Base-by-base conservation (phyloP, 768 basidiomycete species). In the Amanita muscaria region DNA sequence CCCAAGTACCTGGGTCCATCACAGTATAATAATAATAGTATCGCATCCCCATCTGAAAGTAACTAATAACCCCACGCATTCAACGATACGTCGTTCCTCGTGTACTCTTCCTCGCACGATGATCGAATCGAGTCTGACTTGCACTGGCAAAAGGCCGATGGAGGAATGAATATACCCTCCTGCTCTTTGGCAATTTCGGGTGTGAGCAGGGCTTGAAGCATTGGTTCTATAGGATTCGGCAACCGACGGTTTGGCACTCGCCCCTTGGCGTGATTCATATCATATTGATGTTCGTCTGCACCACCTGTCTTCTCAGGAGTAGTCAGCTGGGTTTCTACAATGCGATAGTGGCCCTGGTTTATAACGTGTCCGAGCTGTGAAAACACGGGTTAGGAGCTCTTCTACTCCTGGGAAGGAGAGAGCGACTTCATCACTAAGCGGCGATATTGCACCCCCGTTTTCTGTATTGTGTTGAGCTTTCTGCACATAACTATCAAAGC, bases 21-120 rank as follows among this genome's bases (percentile, higher is more conserved):
- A 30, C 3, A 14, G 27, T 19, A 41, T 16, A 29, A 19, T 31
- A 6, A 12, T 12, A 3, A 10, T 1, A 15, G 31, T 6, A 39
- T 6, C 21, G 18, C n/a, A n/a, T 14, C 39, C 11, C 39, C 8
- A 29, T 30, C 23, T 30, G 29, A 14, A 30, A 14, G 7, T 7
- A 30, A 30, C 16, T 30, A 41, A 19, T 41, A 41, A 29, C 40
- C 40, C 40, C 40, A 41, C 11, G 40, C 40, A 41, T 41, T 41
- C 29, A 41, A 19, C 24, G 18, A 7, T 7, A 41, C n/a, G n/a
- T n/a, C 18, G 11, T 31, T 41, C 18, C 5, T 41, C 2, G 25
- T 30, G 11, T 41, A 41, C 25, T 41, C 40, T 16, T 30, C n/a
- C 25, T 29, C 11, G 21, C 40, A 41, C 0, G 40, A 30, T 30